Evolutionary conservation across 441 rosid species (phyloP).

Genomic region (Flueggea neowawraea): DNA sequence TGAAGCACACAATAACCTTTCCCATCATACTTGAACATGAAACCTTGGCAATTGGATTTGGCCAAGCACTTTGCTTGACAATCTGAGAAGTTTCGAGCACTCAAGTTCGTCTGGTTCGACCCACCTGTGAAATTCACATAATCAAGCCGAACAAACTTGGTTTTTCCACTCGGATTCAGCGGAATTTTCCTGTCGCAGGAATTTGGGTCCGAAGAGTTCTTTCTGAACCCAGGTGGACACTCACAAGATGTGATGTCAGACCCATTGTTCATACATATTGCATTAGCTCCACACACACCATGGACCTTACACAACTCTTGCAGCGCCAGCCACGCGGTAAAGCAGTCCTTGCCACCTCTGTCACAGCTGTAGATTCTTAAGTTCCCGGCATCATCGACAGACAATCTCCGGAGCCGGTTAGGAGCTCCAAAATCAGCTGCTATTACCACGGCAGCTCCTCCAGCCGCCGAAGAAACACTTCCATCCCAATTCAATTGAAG

Average conservation of each 20-base stretch:
- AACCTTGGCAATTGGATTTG: slow-evolving; percentile 35
- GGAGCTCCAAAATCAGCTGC: slow-evolving; percentile 33
- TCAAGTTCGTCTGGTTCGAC: slow-evolving; percentile 19
- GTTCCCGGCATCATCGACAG: slow-evolving; percentile 49
- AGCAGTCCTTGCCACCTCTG: slow-evolving; percentile 17
- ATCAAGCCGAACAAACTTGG: slow-evolving; percentile 56
- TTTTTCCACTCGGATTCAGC: slow-evolving; percentile 4
- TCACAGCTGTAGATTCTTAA: slow-evolving; percentile 38
- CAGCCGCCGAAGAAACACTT: slow-evolving; percentile 13
- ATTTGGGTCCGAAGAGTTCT: neutral
- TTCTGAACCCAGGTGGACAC: slow-evolving; percentile 55
- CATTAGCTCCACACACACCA: slow-evolving; percentile 52
- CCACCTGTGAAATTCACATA: slow-evolving; percentile 59
- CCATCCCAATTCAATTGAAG: slow-evolving; percentile 20
- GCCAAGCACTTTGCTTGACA: slow-evolving; percentile 38
- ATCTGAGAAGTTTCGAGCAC: slow-evolving; percentile 24
- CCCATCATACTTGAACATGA: slow-evolving; percentile 54
- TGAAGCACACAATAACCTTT: slow-evolving; percentile 48
- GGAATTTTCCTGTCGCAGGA: slow-evolving; percentile 34
- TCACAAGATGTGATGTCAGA: slow-evolving; percentile 31
- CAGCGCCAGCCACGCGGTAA: slow-evolving; percentile 47
- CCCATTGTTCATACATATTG: slow-evolving; percentile 49
- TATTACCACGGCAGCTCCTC: neutral
- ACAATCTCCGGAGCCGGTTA: slow-evolving; percentile 28
- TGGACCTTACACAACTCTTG: slow-evolving; percentile 48